These are phyloP conservation scores for Craterostigma plantagineum DNA, from an alignment of 257 asterid species.

Conservation along the genomic window DNA sequence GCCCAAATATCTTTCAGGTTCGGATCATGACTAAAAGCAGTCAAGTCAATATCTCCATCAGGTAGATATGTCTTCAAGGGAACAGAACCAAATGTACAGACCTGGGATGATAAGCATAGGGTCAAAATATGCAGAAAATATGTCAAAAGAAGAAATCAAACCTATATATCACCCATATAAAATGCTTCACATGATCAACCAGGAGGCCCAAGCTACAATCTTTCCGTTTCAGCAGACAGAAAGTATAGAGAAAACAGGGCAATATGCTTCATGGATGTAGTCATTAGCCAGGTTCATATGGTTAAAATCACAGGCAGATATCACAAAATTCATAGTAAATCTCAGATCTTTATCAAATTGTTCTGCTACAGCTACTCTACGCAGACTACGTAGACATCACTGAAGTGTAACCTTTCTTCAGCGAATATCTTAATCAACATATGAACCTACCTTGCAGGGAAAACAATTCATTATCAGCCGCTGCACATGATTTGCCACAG, in stretches of 20 bases:
- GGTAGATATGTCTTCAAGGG: conserved; percentile 68
- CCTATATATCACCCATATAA: background rate
- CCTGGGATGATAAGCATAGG: conserved; percentile 20
- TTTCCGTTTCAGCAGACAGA: no score
- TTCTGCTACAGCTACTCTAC: background rate
- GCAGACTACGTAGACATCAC: background rate
- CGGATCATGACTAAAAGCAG: conserved; percentile 47
- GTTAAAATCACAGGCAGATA: no score
- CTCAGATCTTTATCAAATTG: no score
- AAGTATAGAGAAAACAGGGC: no score
- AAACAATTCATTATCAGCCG: conserved; percentile 69
- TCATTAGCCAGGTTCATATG: no score
- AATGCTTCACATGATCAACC: no score
- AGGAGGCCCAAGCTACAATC: no score
- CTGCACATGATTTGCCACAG: conserved; percentile 81
- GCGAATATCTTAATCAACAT: conserved; percentile 5
- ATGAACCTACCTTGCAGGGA: conserved; percentile 73
- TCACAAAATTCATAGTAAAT: no score
- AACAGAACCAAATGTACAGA: conserved; percentile 58
- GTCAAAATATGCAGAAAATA: conserved; percentile 3
- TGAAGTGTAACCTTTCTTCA: conserved; percentile 4
- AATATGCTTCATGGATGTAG: no score
- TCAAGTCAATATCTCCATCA: conserved; percentile 65
- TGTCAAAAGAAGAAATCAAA: background rate
- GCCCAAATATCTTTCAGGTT: conserved; percentile 83